Evolutionary conservation across 2,329 filamentous ascomycete species (phyloP).

Genomic region (Cladosporium sp.): DNA sequence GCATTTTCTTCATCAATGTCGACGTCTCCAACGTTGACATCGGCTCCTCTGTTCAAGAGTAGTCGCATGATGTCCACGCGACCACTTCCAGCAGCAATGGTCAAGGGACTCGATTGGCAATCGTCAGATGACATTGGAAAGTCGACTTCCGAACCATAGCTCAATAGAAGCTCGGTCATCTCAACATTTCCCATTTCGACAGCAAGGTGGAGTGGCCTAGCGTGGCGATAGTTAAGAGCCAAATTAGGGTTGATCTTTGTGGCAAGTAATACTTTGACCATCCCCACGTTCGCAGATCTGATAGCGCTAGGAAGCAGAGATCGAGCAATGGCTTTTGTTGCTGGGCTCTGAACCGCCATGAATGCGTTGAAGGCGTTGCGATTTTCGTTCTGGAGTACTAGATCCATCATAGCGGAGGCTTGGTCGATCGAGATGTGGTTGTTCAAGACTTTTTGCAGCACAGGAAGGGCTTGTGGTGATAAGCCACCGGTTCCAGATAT

Average conservation of each 20-base stretch:
- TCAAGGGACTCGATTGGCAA: background rate
- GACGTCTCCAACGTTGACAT: background rate
- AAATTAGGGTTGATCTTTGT: background rate
- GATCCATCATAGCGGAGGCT: background rate
- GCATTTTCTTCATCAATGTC: too few relatives aligned
- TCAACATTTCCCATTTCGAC: background rate
- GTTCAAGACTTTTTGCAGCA: background rate
- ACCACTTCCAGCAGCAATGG: background rate
- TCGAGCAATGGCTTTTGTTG: constrained; percentile 6
- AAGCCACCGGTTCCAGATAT: background rate
- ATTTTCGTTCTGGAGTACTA: background rate
- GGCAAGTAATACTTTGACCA: background rate
- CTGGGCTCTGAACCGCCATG: background rate
- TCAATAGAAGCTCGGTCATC: background rate
- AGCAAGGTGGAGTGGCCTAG: background rate
- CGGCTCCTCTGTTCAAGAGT: background rate
- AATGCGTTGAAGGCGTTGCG: background rate
- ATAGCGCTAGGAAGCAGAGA: background rate
- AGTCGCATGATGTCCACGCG: background rate
- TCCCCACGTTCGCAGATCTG: background rate
- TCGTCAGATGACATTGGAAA: background rate
- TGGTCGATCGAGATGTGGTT: background rate
- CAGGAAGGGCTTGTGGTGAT: background rate
- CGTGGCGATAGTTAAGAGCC: background rate
- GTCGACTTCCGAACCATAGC: background rate